These are phyloP conservation scores for Nothophaeocryptopus gaeumannii DNA, from an alignment of 2,329 filamentous ascomycete genomes.

Conservation along the genomic window DNA sequence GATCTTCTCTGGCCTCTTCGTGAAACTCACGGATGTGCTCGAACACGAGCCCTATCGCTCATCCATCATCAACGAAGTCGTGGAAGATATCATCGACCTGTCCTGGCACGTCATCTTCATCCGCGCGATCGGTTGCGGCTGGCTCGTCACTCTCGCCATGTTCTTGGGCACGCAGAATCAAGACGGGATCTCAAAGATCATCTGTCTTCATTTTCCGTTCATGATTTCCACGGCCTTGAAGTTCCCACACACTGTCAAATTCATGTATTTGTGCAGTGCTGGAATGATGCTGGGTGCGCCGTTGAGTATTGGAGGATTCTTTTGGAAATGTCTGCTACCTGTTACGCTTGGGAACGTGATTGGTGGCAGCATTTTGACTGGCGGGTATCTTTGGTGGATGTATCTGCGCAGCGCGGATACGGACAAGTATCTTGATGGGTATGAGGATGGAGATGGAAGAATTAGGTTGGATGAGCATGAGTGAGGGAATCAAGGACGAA, in stretches of 20 bases:
- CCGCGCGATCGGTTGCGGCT: conserved; percentile 29
- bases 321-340: conserved; percentile 31
- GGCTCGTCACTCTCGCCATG: conserved; percentile 32
- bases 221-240: conserved; percentile 28
- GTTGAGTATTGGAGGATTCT: conserved; percentile 23
- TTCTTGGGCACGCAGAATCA: conserved; percentile 31
- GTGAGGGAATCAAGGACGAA: background rate
- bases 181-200: conserved; percentile 31
- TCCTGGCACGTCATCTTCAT: conserved; percentile 30
- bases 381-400: conserved; percentile 23
- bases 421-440: conserved; percentile 10
- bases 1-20: conserved; percentile 18
- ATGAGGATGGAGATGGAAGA: conserved; percentile 1
- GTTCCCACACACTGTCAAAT: conserved; percentile 33
- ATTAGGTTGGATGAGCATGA: conserved; percentile 3
- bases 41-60: conserved; percentile 23
- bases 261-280: conserved; percentile 29
- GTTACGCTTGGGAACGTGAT: conserved; percentile 29
- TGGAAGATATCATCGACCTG: conserved; percentile 24
- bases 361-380: conserved; percentile 27
- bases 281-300: conserved; percentile 28
- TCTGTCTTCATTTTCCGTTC: conserved; percentile 29
- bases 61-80: conserved; percentile 24
- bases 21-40: conserved; percentile 21
- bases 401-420: conserved; percentile 8